Evolutionary conservation across 441 rosid genomes (phyloP), one percentile per base, ranked within the genome.

Genomic region (Aleurites moluccanus): DNA sequence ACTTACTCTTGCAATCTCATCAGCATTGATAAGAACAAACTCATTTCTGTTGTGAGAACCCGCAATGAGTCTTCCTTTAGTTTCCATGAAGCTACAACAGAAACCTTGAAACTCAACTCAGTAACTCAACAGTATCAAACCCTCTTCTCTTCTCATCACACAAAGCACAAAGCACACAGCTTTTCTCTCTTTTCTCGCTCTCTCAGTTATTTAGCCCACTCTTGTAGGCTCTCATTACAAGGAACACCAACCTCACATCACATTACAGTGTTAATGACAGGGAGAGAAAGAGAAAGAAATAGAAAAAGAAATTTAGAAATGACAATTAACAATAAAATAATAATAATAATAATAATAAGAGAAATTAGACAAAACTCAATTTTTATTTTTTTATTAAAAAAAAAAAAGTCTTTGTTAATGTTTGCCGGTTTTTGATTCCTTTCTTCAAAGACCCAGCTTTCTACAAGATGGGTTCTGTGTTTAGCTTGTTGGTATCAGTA

Each of bases 1-100:
- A 75, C 89, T 78, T 88, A 92, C 98, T 83, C 93, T 79, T 18
- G 89, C 88, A 83, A 72, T 80, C 69, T 92, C 98, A 75, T 94
- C 98, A 45, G 97, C 98, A 86, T 93, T 92, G 81, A 95, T 95
- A 62, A 95, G 93, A 70, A 92, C 83, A 77, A 95, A 91, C 95
- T 95, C 99, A 77, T 95, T 92, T 77, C 98, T 84, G 72, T 91
- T 95, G 80, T 93, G 99, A 84, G 99, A 95, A 82, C 99, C 99
- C 59, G 99, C 98, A 85, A 95, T 70, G 64, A 95, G 91, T 74
- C 97, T 86, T 59, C 98, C 99, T 70, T 88, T 86, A 71, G 98
- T 83, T 40, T 87, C 90, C 99, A 92, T 92, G 28, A 68, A 73
- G 52, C 21, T 44, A 72, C 59, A 65, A 64, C 4, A 38, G 23